Evolutionary conservation across 1,139 yeast species (phyloP).

Genomic region (Hanseniaspora sp.): DNA sequence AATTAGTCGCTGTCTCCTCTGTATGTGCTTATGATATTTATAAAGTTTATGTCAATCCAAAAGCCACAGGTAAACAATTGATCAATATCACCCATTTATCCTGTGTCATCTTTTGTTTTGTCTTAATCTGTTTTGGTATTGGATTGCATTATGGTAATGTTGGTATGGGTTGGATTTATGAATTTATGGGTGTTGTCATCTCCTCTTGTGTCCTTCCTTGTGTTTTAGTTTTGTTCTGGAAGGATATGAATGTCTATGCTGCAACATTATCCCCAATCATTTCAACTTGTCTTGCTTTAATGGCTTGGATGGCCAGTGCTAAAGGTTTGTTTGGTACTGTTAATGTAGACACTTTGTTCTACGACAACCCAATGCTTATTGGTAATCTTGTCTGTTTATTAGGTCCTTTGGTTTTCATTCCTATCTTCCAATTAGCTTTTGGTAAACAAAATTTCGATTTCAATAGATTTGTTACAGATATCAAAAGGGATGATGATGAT

Average conservation of each 20-base stretch:
- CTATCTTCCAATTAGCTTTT: conserved; percentile 51
- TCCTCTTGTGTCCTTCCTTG: conserved; percentile 79
- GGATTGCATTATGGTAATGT: conserved; percentile 75
- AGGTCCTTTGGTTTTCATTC: conserved; percentile 59
- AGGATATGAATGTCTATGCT: conserved; percentile 51
- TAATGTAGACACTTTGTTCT: conserved; percentile 55
- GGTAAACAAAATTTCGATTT: conserved; percentile 70
- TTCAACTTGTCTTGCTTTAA: conserved; percentile 51
- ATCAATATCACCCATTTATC: conserved; percentile 57
- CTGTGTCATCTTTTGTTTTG: conserved; percentile 53
- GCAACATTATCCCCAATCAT: conserved; percentile 51
- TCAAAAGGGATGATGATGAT: conserved; percentile 43
- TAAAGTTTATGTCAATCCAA: conserved; percentile 66
- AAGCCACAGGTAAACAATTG: conserved; percentile 60
- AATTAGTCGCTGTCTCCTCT: conserved; percentile 76
- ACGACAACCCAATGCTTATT: conserved; percentile 71
- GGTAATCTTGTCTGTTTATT: conserved; percentile 76
- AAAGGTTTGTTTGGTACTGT: conserved; percentile 43
- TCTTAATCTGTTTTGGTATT: conserved; percentile 71
- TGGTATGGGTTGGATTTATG: conserved; percentile 76
- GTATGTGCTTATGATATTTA: conserved; percentile 76
- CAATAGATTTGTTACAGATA: conserved; percentile 41
- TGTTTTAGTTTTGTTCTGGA: conserved; percentile 58
- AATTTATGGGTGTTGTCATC: conserved; percentile 77
- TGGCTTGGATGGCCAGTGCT: conserved; percentile 47